Base-by-base conservation (phyloP, 2,329 filamentous ascomycete species). In the Fusarium solani-melongenae region DNA sequence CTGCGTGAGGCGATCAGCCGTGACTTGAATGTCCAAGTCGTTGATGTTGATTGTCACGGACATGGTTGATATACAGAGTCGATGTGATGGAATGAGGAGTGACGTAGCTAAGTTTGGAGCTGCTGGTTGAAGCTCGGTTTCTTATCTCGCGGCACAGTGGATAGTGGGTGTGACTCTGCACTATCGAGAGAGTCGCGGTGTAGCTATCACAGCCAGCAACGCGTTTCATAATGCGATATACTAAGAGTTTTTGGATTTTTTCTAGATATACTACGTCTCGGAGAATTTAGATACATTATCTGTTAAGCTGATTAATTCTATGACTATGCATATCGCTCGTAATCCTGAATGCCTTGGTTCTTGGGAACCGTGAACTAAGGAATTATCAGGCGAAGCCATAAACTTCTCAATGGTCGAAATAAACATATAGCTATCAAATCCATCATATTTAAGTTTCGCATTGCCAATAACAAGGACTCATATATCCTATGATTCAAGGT, bases 1-100 rank as follows among this genome's bases (percentile, higher is more conserved):
- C 53, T 89, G 88, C 10, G 91, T 93, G 61, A 98, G 89, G n/a
- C 90, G 89, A 75, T 88, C 84, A 10, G 93, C 88, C 27, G 85
- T 85, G 75, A 96, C 63, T 22, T 73, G 66, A 53, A 83, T 59
- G 10, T 69, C 68, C 15, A 75, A 39, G 41, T 72, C 53, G 44
- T 67, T 80, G 24, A 79, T 66, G 33, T 76, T 65, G 22, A 81
- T 57, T 24, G 66, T 79, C 17, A 81, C 38, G 15, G 76, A 66
- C 79, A 81, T 82, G 31, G 22, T 64, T 27, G 12, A 24, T 22
- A n/a, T 49, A 5, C 27, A 14, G 34, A 22, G 49, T 24, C 22
- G 15, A 61, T 20, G 14, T 6, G 44, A 39, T 59, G 41, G 44
- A 31, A 2, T 41, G 39, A 22, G 41, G 38, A 46, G 51, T 64